Conservation (phyloP, 1,284 basidiomycete genomes). For the Apiotrichum porosum region DNA sequence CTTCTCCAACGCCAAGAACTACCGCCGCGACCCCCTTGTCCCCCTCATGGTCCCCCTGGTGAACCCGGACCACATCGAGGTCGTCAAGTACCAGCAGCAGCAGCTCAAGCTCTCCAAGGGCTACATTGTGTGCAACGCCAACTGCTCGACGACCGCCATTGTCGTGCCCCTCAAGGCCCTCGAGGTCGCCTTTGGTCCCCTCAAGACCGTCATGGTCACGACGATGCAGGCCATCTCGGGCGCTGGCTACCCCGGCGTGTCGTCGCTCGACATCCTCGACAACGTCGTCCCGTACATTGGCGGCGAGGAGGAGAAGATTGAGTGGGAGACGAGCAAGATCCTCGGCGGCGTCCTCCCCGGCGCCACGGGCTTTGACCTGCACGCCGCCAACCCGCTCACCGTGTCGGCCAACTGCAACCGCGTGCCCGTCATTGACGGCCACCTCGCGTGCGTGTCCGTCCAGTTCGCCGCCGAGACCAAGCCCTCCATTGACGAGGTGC, state of each 20-base stretch:
- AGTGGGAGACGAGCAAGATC: slow-evolving; percentile 98
- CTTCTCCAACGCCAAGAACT: slow-evolving; percentile 98
- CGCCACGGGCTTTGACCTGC: slow-evolving; percentile 73
- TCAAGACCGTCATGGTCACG: slow-evolving; percentile 84
- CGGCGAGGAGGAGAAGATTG: slow-evolving; percentile 89
- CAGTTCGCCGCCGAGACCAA: slow-evolving; percentile 69
- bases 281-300: slow-evolving; percentile 94
- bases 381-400: slow-evolving; percentile 67
- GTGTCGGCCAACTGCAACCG: slow-evolving; percentile 89
- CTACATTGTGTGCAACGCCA: slow-evolving; percentile 97
- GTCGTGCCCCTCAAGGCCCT: slow-evolving; percentile 90
- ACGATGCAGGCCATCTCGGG: slow-evolving; percentile 99
- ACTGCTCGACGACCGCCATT: slow-evolving; percentile 93
- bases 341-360: slow-evolving; percentile 69
- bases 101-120: slow-evolving; percentile 73
- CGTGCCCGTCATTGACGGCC: slow-evolving; percentile 89
- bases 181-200: slow-evolving; percentile 85
- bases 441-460: slow-evolving; percentile 81
- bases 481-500: slow-evolving; percentile 81
- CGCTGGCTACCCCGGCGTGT: slow-evolving; percentile 91
- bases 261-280: slow-evolving; percentile 87
- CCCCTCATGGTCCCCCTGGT: slow-evolving; percentile 96
- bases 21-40: slow-evolving; percentile 86
- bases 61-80: slow-evolving; percentile 80
- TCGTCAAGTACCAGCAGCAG: slow-evolving; percentile 75